Evolutionary conservation across 441 rosid species (phyloP).

Genomic region (Gossypium gossypioides): DNA sequence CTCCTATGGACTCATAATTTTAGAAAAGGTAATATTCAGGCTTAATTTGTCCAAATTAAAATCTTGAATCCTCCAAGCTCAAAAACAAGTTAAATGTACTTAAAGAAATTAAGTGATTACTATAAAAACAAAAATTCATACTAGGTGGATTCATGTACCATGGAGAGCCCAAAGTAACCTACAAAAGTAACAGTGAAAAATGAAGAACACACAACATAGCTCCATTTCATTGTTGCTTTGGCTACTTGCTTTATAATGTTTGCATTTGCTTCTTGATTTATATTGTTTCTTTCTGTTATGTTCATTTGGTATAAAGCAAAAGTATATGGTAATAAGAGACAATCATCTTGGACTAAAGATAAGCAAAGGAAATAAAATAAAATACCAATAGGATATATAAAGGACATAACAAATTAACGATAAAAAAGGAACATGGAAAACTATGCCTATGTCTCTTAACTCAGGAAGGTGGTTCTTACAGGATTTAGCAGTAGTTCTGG

Average conservation of each 20-base stretch:
- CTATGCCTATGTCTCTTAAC: not conserved
- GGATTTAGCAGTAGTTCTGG: conserved; percentile 82
- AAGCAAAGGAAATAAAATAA: not conserved
- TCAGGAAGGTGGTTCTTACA: conserved; percentile 39
- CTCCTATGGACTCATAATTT: not conserved
- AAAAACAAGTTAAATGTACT: not conserved
- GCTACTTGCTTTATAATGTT: not conserved
- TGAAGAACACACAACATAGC: not conserved
- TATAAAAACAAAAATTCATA: not conserved
- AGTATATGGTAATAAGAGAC: not conserved
- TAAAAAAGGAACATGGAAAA: not conserved
- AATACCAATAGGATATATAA: not conserved
- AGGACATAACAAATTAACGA: not conserved
- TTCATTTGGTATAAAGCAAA: not conserved
- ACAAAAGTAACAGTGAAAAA: not conserved
- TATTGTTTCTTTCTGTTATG: not conserved
- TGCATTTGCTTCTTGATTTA: not conserved
- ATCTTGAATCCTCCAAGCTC: not conserved
- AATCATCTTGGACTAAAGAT: not conserved
- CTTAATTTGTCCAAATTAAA: not conserved
- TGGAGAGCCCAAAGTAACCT: not conserved
- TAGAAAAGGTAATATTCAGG: not conserved
- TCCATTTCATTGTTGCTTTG: not conserved
- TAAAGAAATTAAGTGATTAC: not conserved
- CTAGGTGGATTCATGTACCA: not conserved